Evolutionary conservation across 441 rosid genomes (phyloP).

Genomic region (Pelargonium myrrhifolium): DNA sequence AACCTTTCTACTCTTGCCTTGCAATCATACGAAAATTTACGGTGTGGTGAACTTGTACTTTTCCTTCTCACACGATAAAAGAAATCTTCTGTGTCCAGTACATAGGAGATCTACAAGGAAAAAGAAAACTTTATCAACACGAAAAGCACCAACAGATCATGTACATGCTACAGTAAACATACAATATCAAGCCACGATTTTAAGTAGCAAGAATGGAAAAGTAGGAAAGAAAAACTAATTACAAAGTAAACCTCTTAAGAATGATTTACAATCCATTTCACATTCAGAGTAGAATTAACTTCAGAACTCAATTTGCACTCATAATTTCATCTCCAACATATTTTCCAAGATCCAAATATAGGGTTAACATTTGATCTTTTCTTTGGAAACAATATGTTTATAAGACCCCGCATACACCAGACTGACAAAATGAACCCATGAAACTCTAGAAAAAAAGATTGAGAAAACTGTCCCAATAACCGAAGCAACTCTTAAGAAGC

Average conservation of each 20-base stretch:
- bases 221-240: too few species aligned
- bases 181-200: too few species aligned
- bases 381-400: neutral
- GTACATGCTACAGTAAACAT: too few species aligned
- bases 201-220: neutral
- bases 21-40: slow-evolving; percentile 24
- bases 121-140: slow-evolving; percentile 13
- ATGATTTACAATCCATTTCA: too few species aligned
- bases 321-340: neutral
- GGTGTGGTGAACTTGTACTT: slow-evolving; percentile 26
- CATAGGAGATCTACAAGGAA: slow-evolving; percentile 68
- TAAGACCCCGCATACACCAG: too few species aligned
- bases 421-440: too few species aligned
- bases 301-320: neutral
- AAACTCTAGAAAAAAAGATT: neutral
- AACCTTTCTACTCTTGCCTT: slow-evolving; percentile 39
- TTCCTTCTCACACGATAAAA: slow-evolving; percentile 42
- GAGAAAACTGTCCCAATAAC: neutral
- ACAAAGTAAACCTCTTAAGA: too few species aligned
- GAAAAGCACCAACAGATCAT: neutral
- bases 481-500: neutral
- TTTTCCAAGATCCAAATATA: neutral
- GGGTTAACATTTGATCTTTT: neutral
- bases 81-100: slow-evolving; percentile 84
- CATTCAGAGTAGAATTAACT: too few species aligned